Evolutionary conservation across 75 land plant species (phyloP), one percentile per base, ranked within the genome.

Genomic region (Pinus tabuliformis): DNA sequence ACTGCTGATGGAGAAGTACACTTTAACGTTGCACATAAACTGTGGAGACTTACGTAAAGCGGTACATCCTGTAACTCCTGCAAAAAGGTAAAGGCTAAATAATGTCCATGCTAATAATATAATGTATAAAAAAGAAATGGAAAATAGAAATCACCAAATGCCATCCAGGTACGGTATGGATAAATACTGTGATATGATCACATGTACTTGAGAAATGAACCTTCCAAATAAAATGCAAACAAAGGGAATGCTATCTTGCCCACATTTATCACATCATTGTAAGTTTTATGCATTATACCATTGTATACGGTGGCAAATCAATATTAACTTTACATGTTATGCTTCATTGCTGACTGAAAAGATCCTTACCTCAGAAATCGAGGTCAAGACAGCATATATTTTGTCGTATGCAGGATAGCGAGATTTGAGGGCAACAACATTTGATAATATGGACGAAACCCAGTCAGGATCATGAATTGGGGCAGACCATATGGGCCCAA

Each of bases 401-500:
- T 87, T 93, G 4, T 90, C 87, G 81, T 81, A 95, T 58, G 96
- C 98, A 21, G 99, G 98, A 78, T 95, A 97, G 3, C 87, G 54
- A 8, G 80, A 86, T 75, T 89, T 95, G 85, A 85, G 79, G 14
- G 87, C 76, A 42, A 76, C 86, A 33, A 95, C 89, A 80, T 84
- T 85, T 71, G 86, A 77, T 37, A 97, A 82, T 49, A 86, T 90
- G 24, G 90, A 85, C 24, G 80, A 59, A 26, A 95, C 86, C 98
- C 99, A 95, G 56, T 95, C 99, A 56, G 89, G 83, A 68, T 97
- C 98, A 80, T 97, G 99, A 57, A 97, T 97, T 7, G 96, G 99
- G 72, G 94, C 99, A 60, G 98, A 87, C 98, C 99, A 97, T 73
- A 97, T 97, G 13, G 99, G 98, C n/a, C 99, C 98, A 68, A 94